phyloP scores from a whole-genome alignment of 106 monocot species.

The Narthecium ossifragum region DNA sequence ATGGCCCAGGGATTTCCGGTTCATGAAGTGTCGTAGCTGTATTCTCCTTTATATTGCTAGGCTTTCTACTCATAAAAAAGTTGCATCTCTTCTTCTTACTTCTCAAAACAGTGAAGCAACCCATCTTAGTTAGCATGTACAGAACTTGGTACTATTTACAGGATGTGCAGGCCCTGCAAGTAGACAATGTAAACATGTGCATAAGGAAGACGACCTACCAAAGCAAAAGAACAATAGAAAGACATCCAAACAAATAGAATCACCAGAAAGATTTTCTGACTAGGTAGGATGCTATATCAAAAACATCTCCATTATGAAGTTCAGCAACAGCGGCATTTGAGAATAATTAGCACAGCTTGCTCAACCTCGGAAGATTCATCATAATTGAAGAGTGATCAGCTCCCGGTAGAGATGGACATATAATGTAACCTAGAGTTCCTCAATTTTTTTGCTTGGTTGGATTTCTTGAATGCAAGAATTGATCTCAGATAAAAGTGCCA shows the following conservation, averaged over 20 bases:
- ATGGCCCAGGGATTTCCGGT: conserved; percentile 42
- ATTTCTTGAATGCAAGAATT: background rate
- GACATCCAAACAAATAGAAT: too few species aligned
- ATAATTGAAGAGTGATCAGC: too few species aligned
- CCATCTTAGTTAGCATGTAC: conserved; percentile 35
- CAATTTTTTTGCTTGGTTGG: too few species aligned
- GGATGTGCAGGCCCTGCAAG: background rate
- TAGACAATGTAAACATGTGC: background rate
- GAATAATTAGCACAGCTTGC: too few species aligned
- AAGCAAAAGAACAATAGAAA: background rate
- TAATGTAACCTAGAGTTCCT: too few species aligned
- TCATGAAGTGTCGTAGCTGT: conserved; percentile 48
- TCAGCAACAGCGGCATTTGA: too few species aligned
- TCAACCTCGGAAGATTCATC: too few species aligned
- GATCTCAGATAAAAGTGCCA: background rate
- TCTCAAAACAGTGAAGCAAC: conserved; percentile 72
- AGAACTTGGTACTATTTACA: conserved; percentile 10
- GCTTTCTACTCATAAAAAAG: conserved; percentile 19
- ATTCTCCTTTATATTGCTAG: conserved; percentile 15
- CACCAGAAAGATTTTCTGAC: too few species aligned
- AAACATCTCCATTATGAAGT: background rate
- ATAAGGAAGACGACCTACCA: background rate
- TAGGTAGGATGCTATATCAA: background rate
- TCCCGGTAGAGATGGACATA: background rate
- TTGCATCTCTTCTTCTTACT: conserved; percentile 57